Conservation (phyloP, 139 green algal genomes). For the Chlorella sorokiniana region DNA sequence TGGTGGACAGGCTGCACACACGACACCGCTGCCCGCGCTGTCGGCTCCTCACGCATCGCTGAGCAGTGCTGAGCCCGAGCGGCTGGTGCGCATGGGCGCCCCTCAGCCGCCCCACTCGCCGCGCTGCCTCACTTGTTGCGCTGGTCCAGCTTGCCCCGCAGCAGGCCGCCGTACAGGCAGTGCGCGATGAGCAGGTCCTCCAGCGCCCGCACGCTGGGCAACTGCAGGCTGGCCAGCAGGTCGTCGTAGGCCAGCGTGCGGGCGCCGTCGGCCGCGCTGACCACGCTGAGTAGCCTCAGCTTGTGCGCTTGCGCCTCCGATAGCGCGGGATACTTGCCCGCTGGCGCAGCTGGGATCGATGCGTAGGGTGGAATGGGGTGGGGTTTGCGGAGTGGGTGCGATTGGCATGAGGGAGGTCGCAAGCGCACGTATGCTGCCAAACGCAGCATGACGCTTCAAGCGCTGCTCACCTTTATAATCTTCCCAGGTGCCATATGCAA, state of each 20-base stretch:
- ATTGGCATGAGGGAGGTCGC: neutral
- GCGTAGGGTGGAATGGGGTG: neutral
- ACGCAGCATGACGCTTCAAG: neutral
- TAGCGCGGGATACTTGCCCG: slow-evolving; percentile 34
- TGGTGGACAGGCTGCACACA: neutral
- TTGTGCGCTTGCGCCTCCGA: slow-evolving; percentile 72
- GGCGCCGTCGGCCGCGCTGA: slow-evolving; percentile 57
- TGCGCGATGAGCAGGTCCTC: slow-evolving; percentile 93
- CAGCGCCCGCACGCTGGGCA: slow-evolving; percentile 78
- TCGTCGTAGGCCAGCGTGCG: slow-evolving; percentile 17
- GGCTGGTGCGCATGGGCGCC: too few species aligned
- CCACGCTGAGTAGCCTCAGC: slow-evolving; percentile 86
- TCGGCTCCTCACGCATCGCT: too few species aligned
- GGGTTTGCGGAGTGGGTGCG: neutral
- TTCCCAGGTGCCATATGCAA: slow-evolving; percentile 82
- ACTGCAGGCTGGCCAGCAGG: slow-evolving; percentile 36
- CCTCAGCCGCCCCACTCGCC: neutral
- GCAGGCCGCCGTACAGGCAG: slow-evolving; percentile 84
- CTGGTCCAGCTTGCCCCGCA: slow-evolving; percentile 85
- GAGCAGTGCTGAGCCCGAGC: too few species aligned
- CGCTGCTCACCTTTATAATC: slow-evolving; percentile 73
- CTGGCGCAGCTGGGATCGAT: slow-evolving; percentile 1
- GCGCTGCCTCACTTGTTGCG: slow-evolving; percentile 33
- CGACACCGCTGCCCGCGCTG: too few species aligned
- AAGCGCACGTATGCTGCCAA: neutral